Evolutionary conservation across 345 rosid genomes (phyloP), one percentile per base, ranked within the genome.

Genomic region (Populus alba): DNA sequence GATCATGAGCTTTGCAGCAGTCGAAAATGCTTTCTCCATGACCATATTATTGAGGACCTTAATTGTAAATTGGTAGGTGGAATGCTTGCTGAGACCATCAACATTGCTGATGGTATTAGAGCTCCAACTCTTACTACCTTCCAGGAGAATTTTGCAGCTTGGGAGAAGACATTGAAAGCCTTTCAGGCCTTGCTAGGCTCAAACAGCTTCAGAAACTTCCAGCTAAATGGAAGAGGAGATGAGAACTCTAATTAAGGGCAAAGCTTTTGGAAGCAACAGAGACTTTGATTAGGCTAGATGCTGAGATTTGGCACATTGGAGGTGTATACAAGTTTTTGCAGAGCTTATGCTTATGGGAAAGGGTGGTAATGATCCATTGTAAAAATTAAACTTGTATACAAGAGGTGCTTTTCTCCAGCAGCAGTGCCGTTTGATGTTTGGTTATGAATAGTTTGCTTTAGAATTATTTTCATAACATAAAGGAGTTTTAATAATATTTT

Each of bases 71-170:
- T 86, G 66, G 76, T n/a, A n/a, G 81, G 76, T 6, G 88, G 83
- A 51, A 78, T 82, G 47, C 73, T 83, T 15, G 55, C 68, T 0
- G 82, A 79, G 61, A 79, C 82, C 4, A 70, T 82, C 17, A 75
- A 78, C 72, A 84, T 81, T n/a, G 85, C 85, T 1, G 86, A 83
- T 76, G 85, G 87, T 31, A 84, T 86, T 38, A 81, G 82, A 79
- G 83, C 78, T 53, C 80, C 81, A 77, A 78, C 68, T 55, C 23
- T 83, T 67, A 72, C 81, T 8, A 68, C 85, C 2, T 55, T 80
- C 3, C 70, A 5, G 18, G 69, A 72, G 11, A 59, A 76, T 68
- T 88, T 78, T 71, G 70, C 37, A 2, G 35, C 39, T 15, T 86
- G 87, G 88, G 77, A 75, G 66, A 77, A 73, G 71, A 86, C 87